phyloP scores from a whole-genome alignment of 2,329 filamentous ascomycete genomes.

The Xylaria sp. region DNA sequence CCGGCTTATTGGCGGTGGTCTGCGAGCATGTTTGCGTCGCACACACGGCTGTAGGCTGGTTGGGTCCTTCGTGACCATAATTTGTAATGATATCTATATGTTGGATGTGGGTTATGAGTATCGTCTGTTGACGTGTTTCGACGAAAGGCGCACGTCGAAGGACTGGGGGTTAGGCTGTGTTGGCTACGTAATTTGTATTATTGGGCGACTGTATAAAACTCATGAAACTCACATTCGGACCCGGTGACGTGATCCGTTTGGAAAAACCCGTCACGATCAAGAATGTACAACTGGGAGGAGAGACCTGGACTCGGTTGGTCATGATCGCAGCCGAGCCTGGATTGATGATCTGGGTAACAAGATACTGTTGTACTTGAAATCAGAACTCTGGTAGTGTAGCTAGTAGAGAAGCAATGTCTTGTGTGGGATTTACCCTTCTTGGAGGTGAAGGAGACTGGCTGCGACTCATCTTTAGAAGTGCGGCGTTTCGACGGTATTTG shows the following conservation, averaged over 20 bases:
- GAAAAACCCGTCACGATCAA: neutral
- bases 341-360: neutral
- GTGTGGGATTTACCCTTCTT: too few relatives aligned
- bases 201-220: slow-evolving; percentile 31
- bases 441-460: too few relatives aligned
- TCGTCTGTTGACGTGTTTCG: slow-evolving; percentile 9
- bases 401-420: too few relatives aligned
- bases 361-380: too few relatives aligned
- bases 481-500: too few relatives aligned
- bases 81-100: slow-evolving; percentile 45
- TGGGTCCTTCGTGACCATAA: slow-evolving; percentile 38
- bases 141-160: slow-evolving; percentile 15
- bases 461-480: too few relatives aligned
- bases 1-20: slow-evolving; percentile 28
- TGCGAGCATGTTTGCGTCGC: slow-evolving; percentile 29
- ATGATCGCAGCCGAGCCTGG: neutral
- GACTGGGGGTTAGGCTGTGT: slow-evolving; percentile 11
- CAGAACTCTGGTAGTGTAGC: too few relatives aligned
- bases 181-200: slow-evolving; percentile 29
- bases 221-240: neutral
- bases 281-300: neutral
- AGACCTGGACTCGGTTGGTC: neutral
- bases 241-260: neutral
- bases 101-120: slow-evolving; percentile 26
- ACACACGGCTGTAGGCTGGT: slow-evolving; percentile 32